Base-by-base conservation (phyloP, 2,329 filamentous ascomycete genomes). In the Apiospora kogelbergensis region DNA sequence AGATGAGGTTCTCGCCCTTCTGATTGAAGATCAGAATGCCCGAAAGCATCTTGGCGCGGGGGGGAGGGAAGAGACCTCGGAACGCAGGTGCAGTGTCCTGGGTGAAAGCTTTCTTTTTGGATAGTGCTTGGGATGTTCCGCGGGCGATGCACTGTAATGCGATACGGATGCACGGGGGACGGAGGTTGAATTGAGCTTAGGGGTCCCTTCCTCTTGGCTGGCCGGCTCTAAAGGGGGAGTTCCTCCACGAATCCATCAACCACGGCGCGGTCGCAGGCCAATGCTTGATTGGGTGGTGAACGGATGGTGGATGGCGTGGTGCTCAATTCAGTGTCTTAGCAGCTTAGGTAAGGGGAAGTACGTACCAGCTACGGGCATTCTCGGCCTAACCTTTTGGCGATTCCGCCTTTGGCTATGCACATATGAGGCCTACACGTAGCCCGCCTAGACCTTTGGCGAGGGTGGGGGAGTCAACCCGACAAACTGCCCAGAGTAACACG, bases 1-100 rank as follows among this genome's bases (percentile, higher is more conserved):
- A 98, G 82, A 99, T 99, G 79, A 99, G 93, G 83, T 99, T 98
- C 85, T 99, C 96, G 84, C 96, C 96, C 84, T 99, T 99, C 82
- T 99, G 96, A 76, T 99, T 99, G 88, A 99, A 99, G 75, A 99
- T 91, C 74, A 99, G 90, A 78, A 99, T 95, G 70, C 96, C 96
- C 75, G 95, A 98, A 75, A 99, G 87, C 97, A 99, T 99, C 72
- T 46, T 66, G 65, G 42, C 65, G 44, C 7, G 17, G 40, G 40
- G 33, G 7, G 26, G 24, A 37, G 9, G 7, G 26, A 41, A 37
- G 9, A 22, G 65, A 24, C 41, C 44, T 45, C 22, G 44, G 15
- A 30, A 37, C 11, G 41, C 44, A 37, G n/a, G 53, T 20, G 20
- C 53, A 17, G 17, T 60, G 48, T 60, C 48, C 48, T 60, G 48